Evolutionary conservation across 306 rosid genomes (phyloP).

Genomic region (Castanea crenata): DNA sequence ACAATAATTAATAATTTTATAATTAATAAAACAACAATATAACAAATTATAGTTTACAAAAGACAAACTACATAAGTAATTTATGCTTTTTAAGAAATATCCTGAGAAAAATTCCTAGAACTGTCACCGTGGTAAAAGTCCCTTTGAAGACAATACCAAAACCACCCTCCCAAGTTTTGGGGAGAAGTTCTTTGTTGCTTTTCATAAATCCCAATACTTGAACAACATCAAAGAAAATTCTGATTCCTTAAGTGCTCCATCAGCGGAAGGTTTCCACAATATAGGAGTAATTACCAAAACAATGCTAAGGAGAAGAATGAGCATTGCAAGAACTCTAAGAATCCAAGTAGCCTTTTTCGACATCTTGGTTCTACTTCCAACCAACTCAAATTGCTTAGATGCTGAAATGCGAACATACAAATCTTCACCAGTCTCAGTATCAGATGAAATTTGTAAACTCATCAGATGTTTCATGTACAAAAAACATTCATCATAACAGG

Average conservation of each 20-base stretch:
- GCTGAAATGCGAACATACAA: no score
- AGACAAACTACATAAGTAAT: no score
- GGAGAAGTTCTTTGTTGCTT: background rate
- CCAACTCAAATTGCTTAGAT: no score
- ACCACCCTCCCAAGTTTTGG: conserved; percentile 21
- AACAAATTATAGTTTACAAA: no score
- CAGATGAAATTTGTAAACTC: background rate
- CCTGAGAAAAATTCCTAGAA: no score
- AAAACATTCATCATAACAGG: background rate
- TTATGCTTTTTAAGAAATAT: no score
- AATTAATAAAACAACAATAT: no score
- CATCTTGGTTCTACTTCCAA: no score
- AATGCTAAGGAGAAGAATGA: background rate
- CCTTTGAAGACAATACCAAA: conserved; percentile 32
- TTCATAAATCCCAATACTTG: background rate
- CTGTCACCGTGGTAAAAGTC: background rate
- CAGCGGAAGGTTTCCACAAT: background rate
- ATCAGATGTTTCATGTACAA: no score
- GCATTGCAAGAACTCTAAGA: background rate
- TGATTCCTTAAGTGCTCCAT: background rate
- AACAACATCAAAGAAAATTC: background rate
- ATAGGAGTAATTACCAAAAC: background rate
- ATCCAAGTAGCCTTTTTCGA: background rate
- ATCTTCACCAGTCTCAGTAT: background rate
- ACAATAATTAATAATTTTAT: no score